Evolutionary conservation across 495 filamentous ascomycete genomes (phyloP).

Genomic region (Xylona heveae): DNA sequence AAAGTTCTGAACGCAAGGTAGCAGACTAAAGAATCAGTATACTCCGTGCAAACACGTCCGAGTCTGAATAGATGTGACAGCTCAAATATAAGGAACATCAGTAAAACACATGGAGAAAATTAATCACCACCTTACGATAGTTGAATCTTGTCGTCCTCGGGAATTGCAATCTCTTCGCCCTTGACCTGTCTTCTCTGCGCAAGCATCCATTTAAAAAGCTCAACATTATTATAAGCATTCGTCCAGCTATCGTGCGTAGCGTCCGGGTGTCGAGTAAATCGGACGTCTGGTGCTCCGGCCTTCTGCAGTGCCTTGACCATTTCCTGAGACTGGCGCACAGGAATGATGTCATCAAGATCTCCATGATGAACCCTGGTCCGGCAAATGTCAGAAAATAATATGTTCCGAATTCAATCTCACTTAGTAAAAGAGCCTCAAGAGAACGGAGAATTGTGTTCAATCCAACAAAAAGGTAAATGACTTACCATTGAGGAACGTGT

Average conservation of each 20-base stretch:
- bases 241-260: conserved; percentile 3
- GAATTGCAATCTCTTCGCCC: neutral
- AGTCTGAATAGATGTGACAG: neutral
- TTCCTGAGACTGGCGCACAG: neutral
- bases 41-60: neutral
- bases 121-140: neutral
- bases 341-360: conserved; percentile 3
- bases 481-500: conserved; percentile 3
- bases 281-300: conserved; percentile 1
- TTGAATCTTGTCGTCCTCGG: neutral
- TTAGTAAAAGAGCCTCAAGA: too few species aligned
- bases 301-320: conserved; percentile 3
- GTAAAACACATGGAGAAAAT: neutral
- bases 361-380: conserved; percentile 5
- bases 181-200: neutral
- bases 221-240: conserved; percentile 2
- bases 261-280: neutral
- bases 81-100: neutral
- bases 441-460: too few species aligned
- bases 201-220: conserved; percentile 3
- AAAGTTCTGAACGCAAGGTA: neutral
- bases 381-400: too few species aligned
- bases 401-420: too few species aligned
- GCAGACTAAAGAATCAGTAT: neutral
- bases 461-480: too few species aligned